These are phyloP conservation scores for Ceratobasidium sp. DNA, from an alignment of 1,284 basidiomycete genomes.

Conservation along the genomic window DNA sequence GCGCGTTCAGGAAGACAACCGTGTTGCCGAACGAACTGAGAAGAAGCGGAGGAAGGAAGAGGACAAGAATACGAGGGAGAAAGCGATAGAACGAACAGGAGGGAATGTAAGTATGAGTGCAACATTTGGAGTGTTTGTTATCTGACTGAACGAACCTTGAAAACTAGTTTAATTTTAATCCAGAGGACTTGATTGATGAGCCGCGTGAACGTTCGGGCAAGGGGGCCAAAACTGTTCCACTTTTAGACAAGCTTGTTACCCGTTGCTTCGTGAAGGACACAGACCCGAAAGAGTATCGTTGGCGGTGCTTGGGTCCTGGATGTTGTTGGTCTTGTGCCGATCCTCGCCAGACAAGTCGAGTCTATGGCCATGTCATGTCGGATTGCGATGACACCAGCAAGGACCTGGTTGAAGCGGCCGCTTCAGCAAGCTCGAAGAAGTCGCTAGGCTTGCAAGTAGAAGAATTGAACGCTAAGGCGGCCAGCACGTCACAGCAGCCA, in stretches of 20 bases:
- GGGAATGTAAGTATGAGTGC: constrained; percentile 9
- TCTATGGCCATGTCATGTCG: not conserved
- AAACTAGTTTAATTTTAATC: constrained; percentile 6
- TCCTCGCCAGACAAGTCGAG: not conserved
- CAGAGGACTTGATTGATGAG: not conserved
- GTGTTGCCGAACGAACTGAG: not conserved
- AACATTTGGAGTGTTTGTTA: no score
- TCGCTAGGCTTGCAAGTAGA: not conserved
- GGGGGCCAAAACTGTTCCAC: not conserved
- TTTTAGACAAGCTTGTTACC: not conserved
- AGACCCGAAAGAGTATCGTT: not conserved
- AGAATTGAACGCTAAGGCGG: not conserved
- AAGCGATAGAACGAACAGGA: not conserved
- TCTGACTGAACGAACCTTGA: not conserved
- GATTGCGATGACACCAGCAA: not conserved
- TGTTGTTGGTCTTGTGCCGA: not conserved
- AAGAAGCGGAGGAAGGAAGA: not conserved
- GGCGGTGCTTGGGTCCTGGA: not conserved
- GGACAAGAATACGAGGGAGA: constrained; percentile 1
- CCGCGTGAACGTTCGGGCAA: not conserved
- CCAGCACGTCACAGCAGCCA: not conserved
- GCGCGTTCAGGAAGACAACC: not conserved
- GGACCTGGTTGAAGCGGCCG: not conserved
- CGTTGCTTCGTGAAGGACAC: not conserved
- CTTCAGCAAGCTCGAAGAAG: not conserved